Base-by-base conservation (phyloP, 2,329 filamentous ascomycete genomes). In the Aspergillus sp. region DNA sequence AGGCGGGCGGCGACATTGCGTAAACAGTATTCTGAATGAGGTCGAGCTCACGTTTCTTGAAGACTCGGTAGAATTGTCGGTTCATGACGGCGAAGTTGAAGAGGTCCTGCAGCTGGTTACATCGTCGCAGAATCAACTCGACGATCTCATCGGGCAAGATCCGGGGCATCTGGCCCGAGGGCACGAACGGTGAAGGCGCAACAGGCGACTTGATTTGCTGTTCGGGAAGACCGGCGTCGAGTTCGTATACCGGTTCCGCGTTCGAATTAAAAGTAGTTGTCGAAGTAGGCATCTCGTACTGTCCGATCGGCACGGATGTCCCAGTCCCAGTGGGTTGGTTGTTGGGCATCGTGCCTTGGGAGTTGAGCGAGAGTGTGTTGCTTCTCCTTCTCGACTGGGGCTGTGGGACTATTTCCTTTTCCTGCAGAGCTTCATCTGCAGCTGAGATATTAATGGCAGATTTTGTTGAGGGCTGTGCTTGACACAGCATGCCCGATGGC, bases 1-100 rank as follows among this genome's bases (percentile, higher is more conserved):
- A 87, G 1, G 83, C 84, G 1, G 85, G 77, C 6, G 83, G 78
- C 2, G 83, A 86, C 73, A 81, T 79, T 47, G 79, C 81, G 52
- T 75, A 78, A 3, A 84, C 67, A 0, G 82, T 77, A 6, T 70
- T 73, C 50, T 81, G 82, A 55, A 86, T 79, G 3, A 87, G 72
- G 0, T 74, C 67, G 47, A 86, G 72, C 62, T 87, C 83, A 63
- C 86, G 76, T 19, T 76, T 72, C 66, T 86, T 85, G 71, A 84
- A 87, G 0, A 84, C 78, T 3, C 74, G 74, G 64, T 85, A 85
- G 70, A 86, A 86, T 19, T 80, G 81, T 48, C 76, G 77, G 66
- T 82, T 85, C 47, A 85, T 75, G 7, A 81, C 70, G 4, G 82
- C 82, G 4, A 81, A 76, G 35, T 78, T 78, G 63, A 84, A 84